Percentiles rank a stretch among this genome's conserved stretches.
Conservation (phyloP, 768 basidiomycete genomes). For the Boletus patriciae region DNA sequence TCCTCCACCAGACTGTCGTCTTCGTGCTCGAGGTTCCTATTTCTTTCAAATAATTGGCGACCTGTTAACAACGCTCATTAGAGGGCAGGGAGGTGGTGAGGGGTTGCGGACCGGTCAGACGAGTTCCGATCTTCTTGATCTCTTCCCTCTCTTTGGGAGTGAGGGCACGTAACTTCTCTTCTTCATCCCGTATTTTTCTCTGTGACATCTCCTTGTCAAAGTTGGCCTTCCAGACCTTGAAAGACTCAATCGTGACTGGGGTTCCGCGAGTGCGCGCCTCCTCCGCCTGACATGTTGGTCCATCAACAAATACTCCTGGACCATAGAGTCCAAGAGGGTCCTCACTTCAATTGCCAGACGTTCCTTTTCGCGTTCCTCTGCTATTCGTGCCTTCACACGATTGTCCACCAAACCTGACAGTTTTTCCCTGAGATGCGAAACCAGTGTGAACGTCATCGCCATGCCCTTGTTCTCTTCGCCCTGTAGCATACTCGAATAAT, state of each 20-base stretch:
- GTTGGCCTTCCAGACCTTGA: constrained; percentile 74
- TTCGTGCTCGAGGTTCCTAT: constrained; percentile 63
- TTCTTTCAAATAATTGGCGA: constrained; percentile 88
- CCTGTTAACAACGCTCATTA: constrained; percentile 48
- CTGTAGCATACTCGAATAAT: constrained; percentile 35
- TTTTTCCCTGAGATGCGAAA: constrained; percentile 80
- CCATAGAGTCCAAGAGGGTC: background rate
- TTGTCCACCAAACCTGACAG: constrained; percentile 61
- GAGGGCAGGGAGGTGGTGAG: background rate
- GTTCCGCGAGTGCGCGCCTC: constrained; percentile 88
- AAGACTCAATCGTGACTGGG: constrained; percentile 81
- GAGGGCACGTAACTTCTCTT: constrained; percentile 69
- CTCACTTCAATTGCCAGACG: constrained; percentile 72
- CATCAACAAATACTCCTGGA: background rate
- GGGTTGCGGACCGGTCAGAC: constrained; percentile 62
- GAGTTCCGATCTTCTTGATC: constrained; percentile 57
- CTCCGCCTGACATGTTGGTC: constrained; percentile 61
- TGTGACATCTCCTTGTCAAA: constrained; percentile 70
- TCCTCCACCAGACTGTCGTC: constrained; percentile 85
- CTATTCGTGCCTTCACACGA: constrained; percentile 54
- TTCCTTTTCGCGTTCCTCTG: constrained; percentile 72
- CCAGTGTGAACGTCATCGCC: constrained; percentile 97
- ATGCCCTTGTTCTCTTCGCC: constrained; percentile 88
- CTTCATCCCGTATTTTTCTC: constrained; percentile 69
- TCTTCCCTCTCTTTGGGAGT: constrained; percentile 86